Conservation (phyloP, 2,329 filamentous ascomycete species). For the Diplocarpon rosae region DNA sequence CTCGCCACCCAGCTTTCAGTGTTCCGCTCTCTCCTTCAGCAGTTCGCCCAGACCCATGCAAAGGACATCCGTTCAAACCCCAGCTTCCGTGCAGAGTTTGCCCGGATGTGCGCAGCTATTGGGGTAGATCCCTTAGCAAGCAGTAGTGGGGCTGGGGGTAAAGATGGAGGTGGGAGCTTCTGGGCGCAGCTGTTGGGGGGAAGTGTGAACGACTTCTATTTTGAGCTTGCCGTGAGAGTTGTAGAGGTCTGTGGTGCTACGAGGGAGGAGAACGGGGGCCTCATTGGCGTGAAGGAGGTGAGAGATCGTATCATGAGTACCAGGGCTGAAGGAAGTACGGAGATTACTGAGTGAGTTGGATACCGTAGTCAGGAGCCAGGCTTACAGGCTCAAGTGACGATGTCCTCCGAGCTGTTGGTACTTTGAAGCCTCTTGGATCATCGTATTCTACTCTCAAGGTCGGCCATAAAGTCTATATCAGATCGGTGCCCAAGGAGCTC, state of each 20-base stretch:
- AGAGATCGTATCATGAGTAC: conserved; percentile 62
- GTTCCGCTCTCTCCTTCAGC: conserved; percentile 89
- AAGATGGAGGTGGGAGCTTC: conserved; percentile 50
- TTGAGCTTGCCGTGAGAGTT: conserved; percentile 89
- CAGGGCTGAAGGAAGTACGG: conserved; percentile 61
- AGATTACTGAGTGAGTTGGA: conserved; percentile 62
- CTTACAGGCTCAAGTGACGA: conserved; percentile 53
- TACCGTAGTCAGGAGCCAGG: conserved; percentile 1
- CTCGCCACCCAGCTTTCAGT: conserved; percentile 89
- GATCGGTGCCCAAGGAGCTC: conserved; percentile 87
- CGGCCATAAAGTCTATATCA: conserved; percentile 75
- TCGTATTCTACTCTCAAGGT: conserved; percentile 79
- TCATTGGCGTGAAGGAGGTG: conserved; percentile 78
- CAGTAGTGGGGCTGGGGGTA: conserved; percentile 39
- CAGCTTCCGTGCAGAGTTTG: conserved; percentile 90
- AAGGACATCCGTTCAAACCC: conserved; percentile 95
- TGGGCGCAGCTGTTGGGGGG: conserved; percentile 90
- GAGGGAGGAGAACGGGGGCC: conserved; percentile 79
- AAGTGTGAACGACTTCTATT: conserved; percentile 96
- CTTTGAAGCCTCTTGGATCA: conserved; percentile 75
- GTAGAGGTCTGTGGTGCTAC: conserved; percentile 87
- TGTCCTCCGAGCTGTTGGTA: conserved; percentile 77
- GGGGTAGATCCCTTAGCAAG: conserved; percentile 90
- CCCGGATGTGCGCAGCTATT: conserved; percentile 95
- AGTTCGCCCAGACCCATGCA: conserved; percentile 89